A percentile compares a stretch with the other conserved stretches of the same genome.
Evolutionary conservation across 2,329 filamentous ascomycete species (phyloP).

Genomic region (Pseudogymnoascus sp.): DNA sequence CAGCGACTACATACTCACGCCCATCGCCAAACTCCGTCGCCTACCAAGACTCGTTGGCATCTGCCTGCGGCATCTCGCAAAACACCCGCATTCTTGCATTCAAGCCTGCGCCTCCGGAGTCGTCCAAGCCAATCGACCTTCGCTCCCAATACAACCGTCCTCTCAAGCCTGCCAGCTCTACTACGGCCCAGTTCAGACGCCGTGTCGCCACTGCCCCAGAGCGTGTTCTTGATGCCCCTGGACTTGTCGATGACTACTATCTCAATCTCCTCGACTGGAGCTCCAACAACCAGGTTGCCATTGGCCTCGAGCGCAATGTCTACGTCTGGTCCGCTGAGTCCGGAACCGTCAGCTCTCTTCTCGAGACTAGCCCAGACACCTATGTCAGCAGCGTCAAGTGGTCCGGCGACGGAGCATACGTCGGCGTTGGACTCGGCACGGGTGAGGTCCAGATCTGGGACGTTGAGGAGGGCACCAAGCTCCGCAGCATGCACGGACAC

Average conservation of each 20-base stretch:
- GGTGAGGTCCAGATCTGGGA: constrained; percentile 99
- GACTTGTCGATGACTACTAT: constrained; percentile 97
- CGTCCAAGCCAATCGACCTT: constrained; percentile 95
- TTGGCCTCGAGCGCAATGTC: constrained; percentile 92
- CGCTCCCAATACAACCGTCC: constrained; percentile 97
- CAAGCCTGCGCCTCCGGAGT: constrained; percentile 97
- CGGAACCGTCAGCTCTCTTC: constrained; percentile 78
- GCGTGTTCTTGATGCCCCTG: constrained; percentile 91
- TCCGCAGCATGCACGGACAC: constrained; percentile 97
- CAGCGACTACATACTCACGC: constrained; percentile 61
- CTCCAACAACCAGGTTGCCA: constrained; percentile 94
- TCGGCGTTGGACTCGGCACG: constrained; percentile 87
- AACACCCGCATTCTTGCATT: constrained; percentile 96
- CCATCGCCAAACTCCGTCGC: constrained; percentile 82
- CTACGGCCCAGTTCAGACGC: constrained; percentile 80
- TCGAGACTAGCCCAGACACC: constrained; percentile 84
- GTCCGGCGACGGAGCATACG: constrained; percentile 95
- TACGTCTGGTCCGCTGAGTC: constrained; percentile 98
- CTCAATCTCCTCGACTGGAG: constrained; percentile 98
- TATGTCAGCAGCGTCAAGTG: constrained; percentile 98
- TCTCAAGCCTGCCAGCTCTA: constrained; percentile 67
- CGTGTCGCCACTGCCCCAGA: constrained; percentile 92
- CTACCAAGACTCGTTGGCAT: constrained; percentile 85
- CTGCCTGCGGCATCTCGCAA: constrained; percentile 84
- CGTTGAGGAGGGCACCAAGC: constrained; percentile 87